Conservation (phyloP, 75 land plant genomes). For the Selaginella moellendorffii region DNA sequence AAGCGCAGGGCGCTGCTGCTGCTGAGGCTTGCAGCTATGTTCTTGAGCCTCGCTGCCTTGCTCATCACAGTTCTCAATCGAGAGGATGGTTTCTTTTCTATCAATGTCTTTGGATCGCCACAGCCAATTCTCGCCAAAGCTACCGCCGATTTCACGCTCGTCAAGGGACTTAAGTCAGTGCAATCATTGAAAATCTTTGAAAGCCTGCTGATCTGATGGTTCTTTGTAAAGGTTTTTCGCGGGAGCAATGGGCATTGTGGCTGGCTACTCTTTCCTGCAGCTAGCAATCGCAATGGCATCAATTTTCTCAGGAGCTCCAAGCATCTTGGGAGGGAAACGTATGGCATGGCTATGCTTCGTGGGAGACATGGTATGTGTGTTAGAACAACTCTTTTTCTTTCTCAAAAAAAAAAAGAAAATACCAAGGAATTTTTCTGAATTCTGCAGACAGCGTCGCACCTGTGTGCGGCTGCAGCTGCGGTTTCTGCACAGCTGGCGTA, state of each 20-base stretch:
- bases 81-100: not conserved
- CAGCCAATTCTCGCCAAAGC: not conserved
- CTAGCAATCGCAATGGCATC: not conserved
- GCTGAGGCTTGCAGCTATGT: not conserved
- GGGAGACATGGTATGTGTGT: not conserved
- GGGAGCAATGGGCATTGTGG: not conserved
- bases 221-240: not conserved
- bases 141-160: not conserved
- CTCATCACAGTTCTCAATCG: not conserved
- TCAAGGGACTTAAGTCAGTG: not conserved
- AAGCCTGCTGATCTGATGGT: not conserved
- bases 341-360: slow-evolving; percentile 1
- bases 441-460: not conserved
- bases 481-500: not conserved
- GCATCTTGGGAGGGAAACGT: not conserved
- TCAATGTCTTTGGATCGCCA: not conserved
- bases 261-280: not conserved
- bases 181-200: no score
- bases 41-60: not conserved
- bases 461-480: not conserved
- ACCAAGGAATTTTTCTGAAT: not conserved
- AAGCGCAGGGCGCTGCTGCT: not conserved
- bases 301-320: not conserved
- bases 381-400: not conserved
- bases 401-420: not conserved